Percentiles rank a stretch among this genome's conserved stretches.
Evolutionary conservation across 2,329 filamentous ascomycete genomes (phyloP).

Genomic region (Aspergillus costaricaensis): DNA sequence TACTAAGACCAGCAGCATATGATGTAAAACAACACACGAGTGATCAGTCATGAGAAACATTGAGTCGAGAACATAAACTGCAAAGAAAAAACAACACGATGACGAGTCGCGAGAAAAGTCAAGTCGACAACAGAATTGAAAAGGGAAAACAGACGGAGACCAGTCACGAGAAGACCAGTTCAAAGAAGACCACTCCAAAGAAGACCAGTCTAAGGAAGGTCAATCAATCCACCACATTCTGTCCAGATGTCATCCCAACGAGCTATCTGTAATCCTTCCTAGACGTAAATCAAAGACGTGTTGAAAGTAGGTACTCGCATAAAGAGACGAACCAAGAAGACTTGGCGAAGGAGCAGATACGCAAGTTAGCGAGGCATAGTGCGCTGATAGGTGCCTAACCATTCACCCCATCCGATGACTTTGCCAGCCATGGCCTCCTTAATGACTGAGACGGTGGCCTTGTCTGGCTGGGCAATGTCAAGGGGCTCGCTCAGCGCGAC

Average conservation of each 20-base stretch:
- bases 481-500: constrained; percentile 31
- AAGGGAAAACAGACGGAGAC: not conserved
- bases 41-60: too few species aligned
- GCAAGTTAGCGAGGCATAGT: constrained; percentile 21
- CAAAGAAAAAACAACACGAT: not conserved
- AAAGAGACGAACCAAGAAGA: not conserved
- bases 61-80: not conserved
- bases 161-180: too few species aligned
- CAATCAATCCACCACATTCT: too few species aligned
- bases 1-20: not conserved
- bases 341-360: not conserved
- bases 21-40: not conserved
- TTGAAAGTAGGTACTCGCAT: too few species aligned
- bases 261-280: too few species aligned
- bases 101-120: not conserved
- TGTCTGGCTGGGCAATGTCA: constrained; percentile 22
- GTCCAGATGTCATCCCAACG: too few species aligned
- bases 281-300: too few species aligned
- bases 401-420: constrained; percentile 35
- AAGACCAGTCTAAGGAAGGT: too few species aligned
- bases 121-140: not conserved
- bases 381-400: constrained; percentile 34
- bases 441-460: constrained; percentile 30
- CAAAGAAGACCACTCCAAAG: too few species aligned
- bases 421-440: constrained; percentile 31